Percentiles rank a stretch among this genome's conserved stretches.
Conservation (phyloP, 352 stramenopile species). For the Phytopythium litorale region DNA sequence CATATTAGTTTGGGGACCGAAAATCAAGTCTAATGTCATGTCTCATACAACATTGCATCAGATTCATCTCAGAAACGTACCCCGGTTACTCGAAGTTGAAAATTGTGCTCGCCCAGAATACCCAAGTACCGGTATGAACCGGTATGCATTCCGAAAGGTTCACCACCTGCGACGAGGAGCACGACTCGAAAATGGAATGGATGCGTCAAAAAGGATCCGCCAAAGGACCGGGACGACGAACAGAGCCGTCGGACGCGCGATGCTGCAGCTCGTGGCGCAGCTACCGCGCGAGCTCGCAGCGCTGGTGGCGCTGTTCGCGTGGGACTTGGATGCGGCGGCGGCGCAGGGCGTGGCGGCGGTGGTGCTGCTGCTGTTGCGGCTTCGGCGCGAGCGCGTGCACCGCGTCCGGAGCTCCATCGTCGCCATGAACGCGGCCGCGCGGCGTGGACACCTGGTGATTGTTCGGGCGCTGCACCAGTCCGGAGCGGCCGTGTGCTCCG, state of each 20-base stretch:
- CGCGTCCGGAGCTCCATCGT: not conserved
- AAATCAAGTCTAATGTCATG: too few species aligned
- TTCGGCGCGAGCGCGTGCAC: not conserved
- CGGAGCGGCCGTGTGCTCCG: slow-evolving; percentile 12
- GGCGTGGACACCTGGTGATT: slow-evolving; percentile 15
- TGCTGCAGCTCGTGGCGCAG: not conserved
- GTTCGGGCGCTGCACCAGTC: slow-evolving; percentile 16
- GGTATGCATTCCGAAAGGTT: too few species aligned
- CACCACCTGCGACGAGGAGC: not conserved
- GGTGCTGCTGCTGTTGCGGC: not conserved
- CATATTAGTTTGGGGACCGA: too few species aligned
- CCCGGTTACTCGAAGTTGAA: too few species aligned
- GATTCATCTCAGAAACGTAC: too few species aligned
- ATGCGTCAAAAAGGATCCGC: not conserved
- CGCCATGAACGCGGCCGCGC: slow-evolving; percentile 20
- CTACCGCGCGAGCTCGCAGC: slow-evolving; percentile 18
- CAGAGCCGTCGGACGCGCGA: not conserved
- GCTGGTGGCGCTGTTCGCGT: slow-evolving; percentile 27
- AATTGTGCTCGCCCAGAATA: too few species aligned
- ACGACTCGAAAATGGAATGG: not conserved
- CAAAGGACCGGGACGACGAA: slow-evolving; percentile 3
- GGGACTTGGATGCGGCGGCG: slow-evolving; percentile 11
- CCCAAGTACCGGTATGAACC: too few species aligned
- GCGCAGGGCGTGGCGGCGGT: not conserved
- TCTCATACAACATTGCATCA: too few species aligned